These are phyloP conservation scores for Sphagnum tenellum DNA, from an alignment of 225 moss, liverwort and hornwort genomes.

Conservation along the genomic window DNA sequence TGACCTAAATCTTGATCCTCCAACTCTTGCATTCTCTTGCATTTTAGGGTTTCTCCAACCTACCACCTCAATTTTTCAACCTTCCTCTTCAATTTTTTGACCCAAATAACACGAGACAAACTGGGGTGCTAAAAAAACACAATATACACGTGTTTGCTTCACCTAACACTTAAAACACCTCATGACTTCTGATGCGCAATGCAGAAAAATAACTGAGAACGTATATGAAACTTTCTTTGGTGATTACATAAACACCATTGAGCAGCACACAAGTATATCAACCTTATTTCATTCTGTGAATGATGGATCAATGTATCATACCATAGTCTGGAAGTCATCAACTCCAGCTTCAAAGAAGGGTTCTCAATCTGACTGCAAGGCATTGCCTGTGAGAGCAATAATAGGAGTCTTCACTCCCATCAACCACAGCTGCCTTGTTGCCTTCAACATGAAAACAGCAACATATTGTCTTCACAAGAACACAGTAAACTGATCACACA, in stretches of 20 bases:
- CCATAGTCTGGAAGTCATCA: slow-evolving; percentile 29
- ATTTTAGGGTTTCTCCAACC: too few relatives aligned
- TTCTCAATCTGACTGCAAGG: slow-evolving; percentile 14
- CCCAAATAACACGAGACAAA: too few relatives aligned
- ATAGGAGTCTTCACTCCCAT: slow-evolving; percentile 22
- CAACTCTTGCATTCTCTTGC: too few relatives aligned
- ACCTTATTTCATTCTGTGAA: too few relatives aligned
- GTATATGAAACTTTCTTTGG: too few relatives aligned
- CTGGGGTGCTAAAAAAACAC: too few relatives aligned
- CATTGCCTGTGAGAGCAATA: slow-evolving; percentile 18
- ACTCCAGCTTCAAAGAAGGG: slow-evolving; percentile 22
- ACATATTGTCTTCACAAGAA: background rate
- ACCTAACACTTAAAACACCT: too few relatives aligned
- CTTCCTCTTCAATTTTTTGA: too few relatives aligned
- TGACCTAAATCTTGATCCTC: too few relatives aligned
- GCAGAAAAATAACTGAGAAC: background rate
- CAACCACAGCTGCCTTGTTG: slow-evolving; percentile 11
- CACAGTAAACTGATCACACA: background rate
- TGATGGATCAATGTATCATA: slow-evolving; percentile 2
- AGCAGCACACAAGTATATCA: too few relatives aligned
- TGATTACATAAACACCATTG: background rate
- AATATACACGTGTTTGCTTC: too few relatives aligned
- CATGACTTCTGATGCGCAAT: background rate
- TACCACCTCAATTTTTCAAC: too few relatives aligned
- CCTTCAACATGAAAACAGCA: slow-evolving; percentile 1